These are phyloP conservation scores for Eragrostis tef DNA, from an alignment of 202 grass and related monocot species.

Conservation along the genomic window DNA sequence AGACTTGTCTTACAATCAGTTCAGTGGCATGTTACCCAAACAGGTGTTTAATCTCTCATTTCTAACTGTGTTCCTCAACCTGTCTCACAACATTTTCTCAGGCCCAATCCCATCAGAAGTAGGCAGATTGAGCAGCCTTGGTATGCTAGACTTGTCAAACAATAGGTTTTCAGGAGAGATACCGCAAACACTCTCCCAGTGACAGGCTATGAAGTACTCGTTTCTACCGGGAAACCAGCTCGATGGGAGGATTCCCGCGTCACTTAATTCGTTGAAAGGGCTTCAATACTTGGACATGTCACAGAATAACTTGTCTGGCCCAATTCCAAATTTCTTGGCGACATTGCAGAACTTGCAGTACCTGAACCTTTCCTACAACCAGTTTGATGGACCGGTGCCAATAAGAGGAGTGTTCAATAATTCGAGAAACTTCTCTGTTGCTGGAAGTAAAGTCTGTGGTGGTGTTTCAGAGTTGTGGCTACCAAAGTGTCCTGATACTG, in stretches of 20 bases:
- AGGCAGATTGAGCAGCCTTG: conserved; percentile 41
- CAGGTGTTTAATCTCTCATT: conserved; percentile 47
- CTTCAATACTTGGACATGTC: conserved; percentile 49
- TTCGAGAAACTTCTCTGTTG: conserved; percentile 42
- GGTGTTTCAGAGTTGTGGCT: conserved; percentile 51
- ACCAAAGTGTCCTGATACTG: conserved; percentile 29
- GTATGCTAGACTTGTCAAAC: conserved; percentile 30
- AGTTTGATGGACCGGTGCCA: conserved; percentile 58
- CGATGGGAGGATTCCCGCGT: conserved; percentile 38
- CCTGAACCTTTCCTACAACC: conserved; percentile 59
- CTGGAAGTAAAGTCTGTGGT: conserved; percentile 50
- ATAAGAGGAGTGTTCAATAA: conserved; percentile 52
- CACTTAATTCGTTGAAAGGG: conserved; percentile 39
- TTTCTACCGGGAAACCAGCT: conserved; percentile 45
- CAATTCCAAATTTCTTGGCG: conserved; percentile 50
- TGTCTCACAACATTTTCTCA: conserved; percentile 52
- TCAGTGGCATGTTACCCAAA: conserved; percentile 51
- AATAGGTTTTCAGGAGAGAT: conserved; percentile 54
- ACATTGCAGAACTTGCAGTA: conserved; percentile 31
- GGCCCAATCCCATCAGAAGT: conserved; percentile 53
- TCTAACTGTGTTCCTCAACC: conserved; percentile 39
- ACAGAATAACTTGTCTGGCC: conserved; percentile 56
- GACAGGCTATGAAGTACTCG: conserved; percentile 42
- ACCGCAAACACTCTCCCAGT: conserved; percentile 37
- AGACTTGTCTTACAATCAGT: conserved; percentile 46